A percentile compares a stretch with the other conserved stretches of the same genome.
Evolutionary conservation across 345 rosid species (phyloP).

Genomic region (Carallia brachiata): DNA sequence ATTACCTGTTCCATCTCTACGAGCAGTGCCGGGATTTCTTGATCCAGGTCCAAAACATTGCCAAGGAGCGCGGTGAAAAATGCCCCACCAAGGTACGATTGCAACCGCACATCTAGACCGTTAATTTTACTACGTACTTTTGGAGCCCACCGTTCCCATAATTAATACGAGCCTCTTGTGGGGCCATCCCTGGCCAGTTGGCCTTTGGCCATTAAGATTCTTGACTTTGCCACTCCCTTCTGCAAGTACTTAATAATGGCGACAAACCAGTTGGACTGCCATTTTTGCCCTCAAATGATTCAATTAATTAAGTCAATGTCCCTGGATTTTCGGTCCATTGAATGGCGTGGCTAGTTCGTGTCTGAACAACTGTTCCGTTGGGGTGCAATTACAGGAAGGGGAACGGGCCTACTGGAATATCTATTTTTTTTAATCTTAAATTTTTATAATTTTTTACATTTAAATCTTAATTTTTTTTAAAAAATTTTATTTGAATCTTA

Average conservation of each 20-base stretch:
- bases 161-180: neutral
- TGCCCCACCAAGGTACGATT: constrained; percentile 91
- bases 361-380: no score
- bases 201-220: neutral
- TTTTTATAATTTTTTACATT: no score
- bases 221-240: neutral
- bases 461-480: no score
- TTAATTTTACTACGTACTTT: neutral
- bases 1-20: constrained; percentile 95
- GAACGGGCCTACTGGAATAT: no score
- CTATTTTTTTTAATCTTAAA: no score
- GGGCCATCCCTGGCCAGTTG: neutral
- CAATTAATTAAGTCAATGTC: constrained; percentile 1
- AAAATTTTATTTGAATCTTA: no score
- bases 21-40: constrained; percentile 97
- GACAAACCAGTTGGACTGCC: constrained; percentile 34
- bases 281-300: constrained; percentile 9
- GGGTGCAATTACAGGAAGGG: no score
- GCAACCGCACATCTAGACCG: constrained; percentile 4
- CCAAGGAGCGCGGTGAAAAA: constrained; percentile 94
- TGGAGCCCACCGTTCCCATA: neutral
- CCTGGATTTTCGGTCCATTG: neutral
- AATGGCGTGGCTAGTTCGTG: no score
- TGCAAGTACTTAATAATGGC: constrained; percentile 13
- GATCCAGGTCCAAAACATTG: constrained; percentile 85